Evolutionary conservation across 495 filamentous ascomycete genomes (phyloP).

Genomic region (Penicillium soppii): DNA sequence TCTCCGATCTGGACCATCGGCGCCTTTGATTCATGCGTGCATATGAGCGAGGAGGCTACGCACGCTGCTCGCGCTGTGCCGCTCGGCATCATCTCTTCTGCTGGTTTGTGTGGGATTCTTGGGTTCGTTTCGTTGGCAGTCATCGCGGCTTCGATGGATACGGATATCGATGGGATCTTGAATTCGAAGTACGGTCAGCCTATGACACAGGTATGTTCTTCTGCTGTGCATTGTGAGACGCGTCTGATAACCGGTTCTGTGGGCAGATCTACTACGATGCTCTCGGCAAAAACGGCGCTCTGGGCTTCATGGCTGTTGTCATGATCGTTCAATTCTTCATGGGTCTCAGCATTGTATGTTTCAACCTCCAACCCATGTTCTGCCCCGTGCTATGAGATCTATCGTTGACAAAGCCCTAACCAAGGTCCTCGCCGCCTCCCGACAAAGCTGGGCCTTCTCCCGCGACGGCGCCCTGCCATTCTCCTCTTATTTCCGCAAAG

Average conservation of each 20-base stretch:
- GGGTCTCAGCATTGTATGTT: slow-evolving; percentile 39
- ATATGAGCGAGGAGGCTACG: slow-evolving; percentile 65
- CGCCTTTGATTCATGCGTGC: slow-evolving; percentile 53
- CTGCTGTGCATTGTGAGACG: background rate
- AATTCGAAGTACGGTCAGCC: slow-evolving; percentile 41
- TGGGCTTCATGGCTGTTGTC: slow-evolving; percentile 45
- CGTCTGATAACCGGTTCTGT: background rate
- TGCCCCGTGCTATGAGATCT: no score
- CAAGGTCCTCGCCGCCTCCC: slow-evolving; percentile 54
- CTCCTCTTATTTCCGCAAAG: slow-evolving; percentile 58
- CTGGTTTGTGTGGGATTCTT: slow-evolving; percentile 42
- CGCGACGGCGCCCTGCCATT: slow-evolving; percentile 62
- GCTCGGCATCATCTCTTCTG: slow-evolving; percentile 53
- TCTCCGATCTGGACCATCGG: slow-evolving; percentile 69
- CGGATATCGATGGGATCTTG: slow-evolving; percentile 33
- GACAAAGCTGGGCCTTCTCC: slow-evolving; percentile 62
- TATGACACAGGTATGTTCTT: slow-evolving; percentile 41
- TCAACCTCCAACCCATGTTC: background rate
- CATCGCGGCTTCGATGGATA: slow-evolving; percentile 41
- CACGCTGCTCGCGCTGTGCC: slow-evolving; percentile 64
- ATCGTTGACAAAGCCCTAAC: slow-evolving; percentile 3
- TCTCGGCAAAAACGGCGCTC: slow-evolving; percentile 43
- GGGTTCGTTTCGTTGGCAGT: slow-evolving; percentile 56
- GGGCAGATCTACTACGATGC: slow-evolving; percentile 45
- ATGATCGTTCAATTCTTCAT: slow-evolving; percentile 48